Conservation (phyloP, 2,329 filamentous ascomycete genomes). For the Botrytis porri region DNA sequence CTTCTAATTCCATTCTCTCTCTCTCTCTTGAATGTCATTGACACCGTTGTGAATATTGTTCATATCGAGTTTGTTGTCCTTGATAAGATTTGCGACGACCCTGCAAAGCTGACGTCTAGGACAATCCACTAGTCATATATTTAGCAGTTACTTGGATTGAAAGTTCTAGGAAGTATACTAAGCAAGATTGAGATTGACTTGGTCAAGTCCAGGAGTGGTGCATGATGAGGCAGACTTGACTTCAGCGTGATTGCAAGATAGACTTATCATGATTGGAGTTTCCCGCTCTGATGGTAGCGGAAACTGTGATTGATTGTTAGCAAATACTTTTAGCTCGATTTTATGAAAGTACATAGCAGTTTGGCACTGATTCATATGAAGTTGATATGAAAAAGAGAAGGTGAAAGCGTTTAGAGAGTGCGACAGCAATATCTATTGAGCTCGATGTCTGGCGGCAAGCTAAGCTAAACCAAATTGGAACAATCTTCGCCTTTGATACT, state of each 20-base stretch:
- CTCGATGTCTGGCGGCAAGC: not conserved
- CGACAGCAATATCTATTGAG: not conserved
- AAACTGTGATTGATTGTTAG: not conserved
- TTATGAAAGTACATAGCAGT: not conserved
- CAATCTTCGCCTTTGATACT: not conserved
- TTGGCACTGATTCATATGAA: accelerated
- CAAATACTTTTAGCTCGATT: accelerated
- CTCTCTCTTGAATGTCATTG: not conserved
- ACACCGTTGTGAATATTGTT: not conserved
- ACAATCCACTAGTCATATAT: accelerated
- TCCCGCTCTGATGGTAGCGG: not conserved
- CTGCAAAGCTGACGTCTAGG: not conserved
- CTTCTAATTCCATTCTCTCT: accelerated
- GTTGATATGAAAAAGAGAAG: not conserved
- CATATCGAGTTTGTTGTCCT: not conserved
- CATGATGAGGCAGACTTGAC: not conserved
- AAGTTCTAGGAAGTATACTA: accelerated
- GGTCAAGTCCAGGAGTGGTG: accelerated
- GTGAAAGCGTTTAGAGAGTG: not conserved
- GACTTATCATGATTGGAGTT: not conserved
- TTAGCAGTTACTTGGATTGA: accelerated
- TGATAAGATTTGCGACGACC: not conserved
- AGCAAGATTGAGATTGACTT: accelerated
- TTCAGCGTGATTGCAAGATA: not conserved
- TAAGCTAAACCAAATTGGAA: not conserved